Evolutionary conservation across 176 grass and related monocot species (phyloP), one percentile per base, ranked within the genome.

Genomic region (Carex myosuroides): DNA sequence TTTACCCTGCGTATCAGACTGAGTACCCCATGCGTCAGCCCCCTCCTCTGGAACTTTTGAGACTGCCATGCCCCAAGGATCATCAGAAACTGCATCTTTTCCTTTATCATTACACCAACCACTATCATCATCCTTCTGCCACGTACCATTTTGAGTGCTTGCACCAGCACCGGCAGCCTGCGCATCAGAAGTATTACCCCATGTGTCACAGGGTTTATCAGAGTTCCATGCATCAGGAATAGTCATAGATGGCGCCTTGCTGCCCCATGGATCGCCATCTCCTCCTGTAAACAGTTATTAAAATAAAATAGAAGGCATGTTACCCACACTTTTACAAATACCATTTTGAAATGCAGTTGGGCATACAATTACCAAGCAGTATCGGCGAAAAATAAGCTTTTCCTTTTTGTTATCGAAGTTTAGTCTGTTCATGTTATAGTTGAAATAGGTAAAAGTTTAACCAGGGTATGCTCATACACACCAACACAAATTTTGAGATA

Each of bases 171-270:
- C 5, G 22, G 26, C 39, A 64, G 80, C 58, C 62, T 82, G 32
- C 13, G 14, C 14, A 3, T 81, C 78, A 24, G 78, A 24, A 64
- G 60, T 3, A 66, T 65, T 42, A 50, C 61, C 80, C 80, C 80
- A 68, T 65, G 41, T 13, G 42, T 83, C 62, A 83, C 62, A 83
- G 39, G 80, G 80, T 65, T 68, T 83, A 39, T 83, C 80, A 83
- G 80, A 65, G 61, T 67, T 83, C 80, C 80, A 83, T 50, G 80
- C 61, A 52, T 83, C 81, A 32, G 81, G 1, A 17, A 5, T 66
- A 14, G 62, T 32, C 46, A 26, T 24, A 66, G 81, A 83, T 52
- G 41, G 81, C 10, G 68, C 6, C 22, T 83, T 83, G 61, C 41
- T 55, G 3, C 81, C 62, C 81, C 81, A 83, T 83, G 81, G 62